Conservation (phyloP, 78 protist genomes). For the Speleostelium caveatum region DNA sequence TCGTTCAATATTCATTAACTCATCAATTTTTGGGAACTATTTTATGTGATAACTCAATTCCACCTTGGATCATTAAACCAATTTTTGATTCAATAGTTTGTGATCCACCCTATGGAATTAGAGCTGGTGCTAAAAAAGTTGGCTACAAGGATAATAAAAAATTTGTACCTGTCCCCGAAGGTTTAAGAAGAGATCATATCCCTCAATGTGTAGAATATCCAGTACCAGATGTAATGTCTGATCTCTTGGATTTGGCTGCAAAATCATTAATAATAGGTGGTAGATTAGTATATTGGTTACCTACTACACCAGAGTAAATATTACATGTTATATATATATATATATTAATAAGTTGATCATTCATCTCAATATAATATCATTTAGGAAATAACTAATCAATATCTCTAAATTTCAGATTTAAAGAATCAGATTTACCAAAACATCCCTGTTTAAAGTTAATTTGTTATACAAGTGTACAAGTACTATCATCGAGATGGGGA, state of each 20-base stretch:
- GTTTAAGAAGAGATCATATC: slow-evolving; percentile 45
- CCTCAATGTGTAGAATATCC: slow-evolving; percentile 71
- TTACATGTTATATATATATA: too few relatives aligned
- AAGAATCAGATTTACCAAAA: slow-evolving; percentile 73
- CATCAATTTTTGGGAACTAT: slow-evolving; percentile 36
- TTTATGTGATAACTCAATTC: slow-evolving; percentile 52
- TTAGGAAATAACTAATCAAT: too few relatives aligned
- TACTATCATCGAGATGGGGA: slow-evolving; percentile 78
- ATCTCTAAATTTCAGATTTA: neutral
- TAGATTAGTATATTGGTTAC: slow-evolving; percentile 91
- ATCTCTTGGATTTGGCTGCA: slow-evolving; percentile 84
- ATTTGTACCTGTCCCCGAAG: slow-evolving; percentile 20
- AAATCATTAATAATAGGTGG: slow-evolving; percentile 83
- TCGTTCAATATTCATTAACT: slow-evolving; percentile 45
- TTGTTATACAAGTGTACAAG: slow-evolving; percentile 41
- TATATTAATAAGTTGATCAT: neutral
- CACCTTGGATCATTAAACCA: slow-evolving; percentile 31
- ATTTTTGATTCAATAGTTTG: slow-evolving; percentile 78
- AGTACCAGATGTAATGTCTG: slow-evolving; percentile 83
- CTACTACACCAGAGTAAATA: slow-evolving; percentile 82
- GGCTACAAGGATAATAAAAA: slow-evolving; percentile 58
- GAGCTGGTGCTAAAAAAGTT: slow-evolving; percentile 87
- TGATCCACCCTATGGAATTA: slow-evolving; percentile 91
- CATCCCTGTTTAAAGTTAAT: slow-evolving; percentile 78
- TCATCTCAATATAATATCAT: neutral